Evolutionary conservation across 805 yeast species (phyloP), one percentile per base, ranked within the genome.

Genomic region (Nakazawaea laoshanensis): DNA sequence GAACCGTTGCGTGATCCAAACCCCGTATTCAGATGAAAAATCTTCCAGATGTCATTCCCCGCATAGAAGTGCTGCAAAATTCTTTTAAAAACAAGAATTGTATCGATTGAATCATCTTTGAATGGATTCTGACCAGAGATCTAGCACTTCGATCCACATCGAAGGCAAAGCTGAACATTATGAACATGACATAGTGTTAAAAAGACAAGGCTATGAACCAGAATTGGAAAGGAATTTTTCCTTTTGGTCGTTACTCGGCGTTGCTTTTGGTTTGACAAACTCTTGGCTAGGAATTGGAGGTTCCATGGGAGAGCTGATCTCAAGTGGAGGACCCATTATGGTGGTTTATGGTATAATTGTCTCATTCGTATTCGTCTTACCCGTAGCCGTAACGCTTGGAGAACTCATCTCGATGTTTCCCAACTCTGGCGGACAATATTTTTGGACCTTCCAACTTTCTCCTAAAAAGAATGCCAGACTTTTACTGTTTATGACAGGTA

Each of bases 221-320:
- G 82, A 76, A 44, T 53, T 76, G 31, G 57, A 59, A 30, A 63
- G 83, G 43, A 60, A 62, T 30, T 75, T 70, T 47, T 56, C 72
- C 1, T 63, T 74, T 3, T 28, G 70, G 18, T 76, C 71, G 46
- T 72, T 74, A n/a, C 74, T 76, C 45, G 80, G 79, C 27, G 67
- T 74, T 33, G 76, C 79, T 6, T 74, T 74, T 25, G 37, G 37
- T 8, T 20, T 34, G 21, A 34, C 37, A 5, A 34, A 34, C 43
- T 55, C 62, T 3, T 60, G 65, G 65, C 54, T 50, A 29, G 64
- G 64, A 12, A 55, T 60, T 22, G 53, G 59, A 5, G 61, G 61
- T 2, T 47, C 59, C 5, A 48, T 58, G 39, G 43, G 53, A 26
- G 53, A 61, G 14, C 55, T 60, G 14, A 57, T 59, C 23, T 37